A percentile compares a stretch with the other conserved stretches of the same genome.
phyloP scores from a whole-genome alignment of 257 asterid genomes.

The Nicotiana benthamiana region DNA sequence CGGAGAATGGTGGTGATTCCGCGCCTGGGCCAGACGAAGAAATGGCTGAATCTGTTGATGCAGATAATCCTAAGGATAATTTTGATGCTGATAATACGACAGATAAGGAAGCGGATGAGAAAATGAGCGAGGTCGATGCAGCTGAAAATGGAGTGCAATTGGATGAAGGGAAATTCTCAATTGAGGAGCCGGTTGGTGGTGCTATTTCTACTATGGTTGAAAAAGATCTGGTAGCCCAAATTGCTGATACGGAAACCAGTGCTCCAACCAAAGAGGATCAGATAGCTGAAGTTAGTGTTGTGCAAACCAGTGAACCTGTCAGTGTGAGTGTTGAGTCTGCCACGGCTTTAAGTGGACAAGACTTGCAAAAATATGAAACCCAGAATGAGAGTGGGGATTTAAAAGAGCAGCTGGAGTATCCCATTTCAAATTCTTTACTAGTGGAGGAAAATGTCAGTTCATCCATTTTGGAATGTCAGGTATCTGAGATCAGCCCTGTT shows the following conservation, averaged over 20 bases:
- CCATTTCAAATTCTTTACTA: background rate
- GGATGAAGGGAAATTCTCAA: background rate
- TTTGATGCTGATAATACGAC: slow-evolving; percentile 16
- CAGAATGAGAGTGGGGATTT: slow-evolving; percentile 25
- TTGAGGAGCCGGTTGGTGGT: too few relatives aligned
- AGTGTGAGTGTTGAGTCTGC: slow-evolving; percentile 8
- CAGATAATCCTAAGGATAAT: slow-evolving; percentile 4
- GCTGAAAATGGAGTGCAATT: slow-evolving; percentile 6
- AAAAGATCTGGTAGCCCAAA: too few relatives aligned
- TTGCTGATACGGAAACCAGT: too few relatives aligned
- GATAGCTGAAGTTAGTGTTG: slow-evolving; percentile 3
- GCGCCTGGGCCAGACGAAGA: slow-evolving; percentile 24
- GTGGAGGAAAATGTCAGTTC: slow-evolving; percentile 31
- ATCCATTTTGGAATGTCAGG: slow-evolving; percentile 45
- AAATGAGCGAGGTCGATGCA: slow-evolving; percentile 16
- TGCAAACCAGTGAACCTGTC: slow-evolving; percentile 23
- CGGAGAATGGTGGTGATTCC: slow-evolving; percentile 19
- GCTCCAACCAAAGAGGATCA: too few relatives aligned
- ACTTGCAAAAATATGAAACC: slow-evolving; percentile 13
- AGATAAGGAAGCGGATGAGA: slow-evolving; percentile 18
- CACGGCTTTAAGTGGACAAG: slow-evolving; percentile 12
- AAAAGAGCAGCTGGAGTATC: slow-evolving; percentile 27
- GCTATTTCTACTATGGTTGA: too few relatives aligned
- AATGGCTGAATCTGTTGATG: slow-evolving; percentile 9
- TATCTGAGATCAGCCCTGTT: slow-evolving; percentile 50